Evolutionary conservation across 352 stramenopile species (phyloP).

Genomic region (Pythium rhizo-oryzae): DNA sequence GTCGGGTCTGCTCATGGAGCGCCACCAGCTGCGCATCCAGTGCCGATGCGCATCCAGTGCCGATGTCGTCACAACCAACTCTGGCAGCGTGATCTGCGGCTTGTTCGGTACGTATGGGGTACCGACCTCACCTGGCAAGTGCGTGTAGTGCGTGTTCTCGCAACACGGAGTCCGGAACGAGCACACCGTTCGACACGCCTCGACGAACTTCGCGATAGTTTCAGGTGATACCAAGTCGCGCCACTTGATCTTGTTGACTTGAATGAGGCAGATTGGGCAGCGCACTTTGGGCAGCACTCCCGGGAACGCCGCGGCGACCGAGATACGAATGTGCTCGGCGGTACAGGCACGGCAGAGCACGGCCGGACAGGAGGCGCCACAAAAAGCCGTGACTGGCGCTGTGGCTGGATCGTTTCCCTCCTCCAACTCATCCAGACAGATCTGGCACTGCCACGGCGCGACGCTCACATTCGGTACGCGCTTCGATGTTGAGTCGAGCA

Average conservation of each 20-base stretch:
- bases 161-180: constrained; percentile 32
- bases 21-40: constrained; percentile 5
- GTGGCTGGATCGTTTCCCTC: too few species aligned
- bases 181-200: constrained; percentile 21
- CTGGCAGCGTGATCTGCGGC: not conserved
- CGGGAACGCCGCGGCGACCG: constrained; percentile 21
- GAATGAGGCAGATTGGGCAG: constrained; percentile 41
- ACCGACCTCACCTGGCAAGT: constrained; percentile 17
- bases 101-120: not conserved
- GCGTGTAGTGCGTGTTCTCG: constrained; percentile 28
- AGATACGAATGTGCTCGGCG: constrained; percentile 21
- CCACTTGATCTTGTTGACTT: constrained; percentile 32
- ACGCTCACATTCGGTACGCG: too few species aligned
- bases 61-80: constrained; percentile 1
- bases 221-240: not conserved
- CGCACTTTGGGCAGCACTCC: constrained; percentile 40
- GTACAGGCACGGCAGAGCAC: constrained; percentile 26
- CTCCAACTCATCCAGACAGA: constrained; percentile 33
- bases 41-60: constrained; percentile 7
- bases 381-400: constrained; percentile 18
- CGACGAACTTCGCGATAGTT: constrained; percentile 12
- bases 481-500: too few species aligned
- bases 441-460: constrained; percentile 27
- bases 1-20: constrained; percentile 4
- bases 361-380: constrained; percentile 17